Evolutionary conservation across 2,329 filamentous ascomycete species (phyloP), one percentile per base, ranked within the genome.

Genomic region (Xylaria sp.): DNA sequence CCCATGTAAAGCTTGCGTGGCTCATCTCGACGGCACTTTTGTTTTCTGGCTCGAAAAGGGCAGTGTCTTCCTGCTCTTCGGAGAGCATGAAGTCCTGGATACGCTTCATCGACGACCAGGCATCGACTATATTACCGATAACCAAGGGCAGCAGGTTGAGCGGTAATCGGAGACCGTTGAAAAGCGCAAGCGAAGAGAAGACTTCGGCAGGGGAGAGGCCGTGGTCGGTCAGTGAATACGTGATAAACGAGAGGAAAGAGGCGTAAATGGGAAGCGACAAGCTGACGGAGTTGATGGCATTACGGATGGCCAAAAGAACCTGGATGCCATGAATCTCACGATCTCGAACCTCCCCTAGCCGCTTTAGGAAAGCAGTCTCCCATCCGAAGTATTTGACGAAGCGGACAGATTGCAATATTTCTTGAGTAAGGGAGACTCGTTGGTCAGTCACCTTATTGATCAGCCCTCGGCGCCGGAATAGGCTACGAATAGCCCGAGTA

Each of bases 321-420:
- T 97, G 94, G 66, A 98, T 94, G n/a, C 91, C 88, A 65, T 85
- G 83, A 69, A 98, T 94, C 79, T 98, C 95, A 68, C 86, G 86
- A 61, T 85, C 85, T 66, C 95, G 89, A 69, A 97, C 92, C 27
- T 89, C 86, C 58, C 89, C 88, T 17, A 98, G 85, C 14, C 94
- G 89, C 59, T 89, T 85, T 12, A 98, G 82, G 76, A 98, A 98
- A 39, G 93, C 92, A 66, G 87, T 91, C 78, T 98, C 95, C 95
- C 95, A 98, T 7, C 94, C 94, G 77, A 98, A 98, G 79, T 89
- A 98, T 79, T 98, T 98, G 81, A 98, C 95, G 76, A 98, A 98
- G 30, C 94, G 89, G 27, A 98, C 94, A 0, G 93, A 93, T 73
- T 94, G 91, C 14, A 98, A 77, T 60, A 98, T 97, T 78, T 98